These are phyloP conservation scores for Fusarium chlamydosporum DNA, from an alignment of 2,329 filamentous ascomycete species.

Conservation along the genomic window DNA sequence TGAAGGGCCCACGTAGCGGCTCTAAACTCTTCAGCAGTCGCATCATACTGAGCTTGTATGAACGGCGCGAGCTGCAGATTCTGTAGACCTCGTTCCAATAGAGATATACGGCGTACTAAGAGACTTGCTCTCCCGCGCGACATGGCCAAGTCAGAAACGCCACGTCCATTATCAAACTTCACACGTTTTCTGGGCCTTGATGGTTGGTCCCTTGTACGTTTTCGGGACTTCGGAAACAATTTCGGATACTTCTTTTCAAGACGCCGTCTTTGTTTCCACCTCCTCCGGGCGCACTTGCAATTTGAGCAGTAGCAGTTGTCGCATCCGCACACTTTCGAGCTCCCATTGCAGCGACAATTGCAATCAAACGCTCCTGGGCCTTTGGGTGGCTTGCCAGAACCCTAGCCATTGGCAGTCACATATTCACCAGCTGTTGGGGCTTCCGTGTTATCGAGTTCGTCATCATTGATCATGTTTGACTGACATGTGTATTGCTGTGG, in stretches of 20 bases:
- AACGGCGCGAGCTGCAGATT: not conserved
- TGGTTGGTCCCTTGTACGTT: not conserved
- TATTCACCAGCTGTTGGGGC: constrained; percentile 5
- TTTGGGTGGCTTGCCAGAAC: not conserved
- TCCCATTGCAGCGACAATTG: not conserved
- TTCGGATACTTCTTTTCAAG: not conserved
- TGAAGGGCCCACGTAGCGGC: not conserved
- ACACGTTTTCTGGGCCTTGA: not conserved
- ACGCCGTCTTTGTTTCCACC: not conserved
- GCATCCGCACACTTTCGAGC: not conserved
- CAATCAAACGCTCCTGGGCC: not conserved
- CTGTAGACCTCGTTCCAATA: not conserved
- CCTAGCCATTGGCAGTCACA: constrained; percentile 2
- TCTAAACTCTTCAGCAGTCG: not conserved
- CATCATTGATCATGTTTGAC: constrained; percentile 1
- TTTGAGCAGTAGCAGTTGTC: not conserved
- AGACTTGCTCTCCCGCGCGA: not conserved
- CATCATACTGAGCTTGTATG: not conserved
- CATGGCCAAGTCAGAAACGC: not conserved
- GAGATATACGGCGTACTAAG: too few relatives aligned
- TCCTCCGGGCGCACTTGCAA: not conserved
- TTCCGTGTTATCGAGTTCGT: constrained; percentile 2
- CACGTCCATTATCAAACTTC: not conserved
- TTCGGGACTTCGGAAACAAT: not conserved
- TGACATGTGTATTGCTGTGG: not conserved